phyloP scores from a whole-genome alignment of 2,329 filamentous ascomycete genomes.

The Botrytis pseudocinerea region DNA sequence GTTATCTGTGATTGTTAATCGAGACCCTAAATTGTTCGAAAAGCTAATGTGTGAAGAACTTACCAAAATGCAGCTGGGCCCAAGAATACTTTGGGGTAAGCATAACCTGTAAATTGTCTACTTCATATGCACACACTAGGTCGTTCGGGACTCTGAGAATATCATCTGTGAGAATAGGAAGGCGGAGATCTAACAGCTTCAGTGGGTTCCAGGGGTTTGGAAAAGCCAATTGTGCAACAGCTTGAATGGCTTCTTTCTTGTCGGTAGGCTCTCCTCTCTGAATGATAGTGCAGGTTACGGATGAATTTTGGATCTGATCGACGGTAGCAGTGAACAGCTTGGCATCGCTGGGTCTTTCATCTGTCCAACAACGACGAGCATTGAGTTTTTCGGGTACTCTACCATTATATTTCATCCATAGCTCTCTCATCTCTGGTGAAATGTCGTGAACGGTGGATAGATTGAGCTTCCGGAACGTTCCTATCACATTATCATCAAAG shows the following conservation, averaged over 20 bases:
- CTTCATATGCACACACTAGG: neutral
- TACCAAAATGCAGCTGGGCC: neutral
- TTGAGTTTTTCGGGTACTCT: neutral
- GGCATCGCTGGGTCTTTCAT: neutral
- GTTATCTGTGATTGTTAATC: neutral
- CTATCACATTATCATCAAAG: neutral
- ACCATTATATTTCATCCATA: neutral
- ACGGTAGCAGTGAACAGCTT: neutral
- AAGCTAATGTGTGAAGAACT: neutral
- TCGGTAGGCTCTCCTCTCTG: neutral
- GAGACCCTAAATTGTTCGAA: neutral
- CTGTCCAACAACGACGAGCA: neutral
- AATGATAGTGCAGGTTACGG: neutral
- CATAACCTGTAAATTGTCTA: neutral
- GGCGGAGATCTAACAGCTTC: neutral
- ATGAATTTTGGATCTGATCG: neutral
- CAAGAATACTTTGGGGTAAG: conserved; percentile 1
- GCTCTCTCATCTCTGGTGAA: neutral
- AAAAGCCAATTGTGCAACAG: neutral
- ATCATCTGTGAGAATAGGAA: neutral
- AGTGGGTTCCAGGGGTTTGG: neutral
- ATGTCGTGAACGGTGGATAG: neutral
- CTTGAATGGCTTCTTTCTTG: neutral
- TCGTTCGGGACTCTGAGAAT: neutral
- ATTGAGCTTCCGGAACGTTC: neutral